Percentiles rank a stretch among this genome's conserved stretches.
Evolutionary conservation across 805 yeast genomes (phyloP).

Genomic region (Helenozyma baotianmanensis): DNA sequence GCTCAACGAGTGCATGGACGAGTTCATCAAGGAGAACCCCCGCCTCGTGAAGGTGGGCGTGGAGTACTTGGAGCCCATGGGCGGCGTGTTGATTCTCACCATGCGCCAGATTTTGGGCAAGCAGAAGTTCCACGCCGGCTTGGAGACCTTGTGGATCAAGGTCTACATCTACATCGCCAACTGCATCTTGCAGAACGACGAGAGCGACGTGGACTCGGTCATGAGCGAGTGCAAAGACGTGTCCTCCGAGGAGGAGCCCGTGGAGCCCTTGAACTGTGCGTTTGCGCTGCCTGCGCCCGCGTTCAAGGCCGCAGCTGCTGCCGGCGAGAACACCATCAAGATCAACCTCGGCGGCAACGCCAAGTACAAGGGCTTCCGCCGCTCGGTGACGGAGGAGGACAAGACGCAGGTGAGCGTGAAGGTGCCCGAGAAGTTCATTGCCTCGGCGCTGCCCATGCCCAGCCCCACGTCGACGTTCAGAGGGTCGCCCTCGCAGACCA

Average conservation of each 20-base stretch:
- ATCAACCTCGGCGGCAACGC: conserved; percentile 27
- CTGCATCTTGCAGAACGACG: conserved; percentile 25
- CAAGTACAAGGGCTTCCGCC: conserved; percentile 40
- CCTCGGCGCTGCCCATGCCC: conserved; percentile 1
- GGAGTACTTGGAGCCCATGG: conserved; percentile 39
- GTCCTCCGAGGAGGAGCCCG: conserved; percentile 10
- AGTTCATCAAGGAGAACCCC: conserved; percentile 29
- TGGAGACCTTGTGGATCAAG: conserved; percentile 38
- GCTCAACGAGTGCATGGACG: conserved; percentile 30
- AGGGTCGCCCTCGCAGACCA: background rate
- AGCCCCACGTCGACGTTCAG: too few species aligned
- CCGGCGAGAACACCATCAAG: conserved; percentile 15
- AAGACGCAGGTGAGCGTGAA: conserved; percentile 2
- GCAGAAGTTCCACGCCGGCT: conserved; percentile 23
- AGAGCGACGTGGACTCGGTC: conserved; percentile 23
- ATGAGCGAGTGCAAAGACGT: conserved; percentile 7
- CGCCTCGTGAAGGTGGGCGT: conserved; percentile 20
- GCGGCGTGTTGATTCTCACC: conserved; percentile 34
- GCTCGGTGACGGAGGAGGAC: conserved; percentile 9
- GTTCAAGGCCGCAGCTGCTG: background rate
- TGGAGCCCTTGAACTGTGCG: conserved; percentile 21
- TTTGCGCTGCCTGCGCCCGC: conserved; percentile 7
- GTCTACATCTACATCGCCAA: conserved; percentile 39
- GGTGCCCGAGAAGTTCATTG: conserved; percentile 3
- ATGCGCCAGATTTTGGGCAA: conserved; percentile 33